Conservation (phyloP, 2,329 filamentous ascomycete species). For the Fusarium phyllophilum region DNA sequence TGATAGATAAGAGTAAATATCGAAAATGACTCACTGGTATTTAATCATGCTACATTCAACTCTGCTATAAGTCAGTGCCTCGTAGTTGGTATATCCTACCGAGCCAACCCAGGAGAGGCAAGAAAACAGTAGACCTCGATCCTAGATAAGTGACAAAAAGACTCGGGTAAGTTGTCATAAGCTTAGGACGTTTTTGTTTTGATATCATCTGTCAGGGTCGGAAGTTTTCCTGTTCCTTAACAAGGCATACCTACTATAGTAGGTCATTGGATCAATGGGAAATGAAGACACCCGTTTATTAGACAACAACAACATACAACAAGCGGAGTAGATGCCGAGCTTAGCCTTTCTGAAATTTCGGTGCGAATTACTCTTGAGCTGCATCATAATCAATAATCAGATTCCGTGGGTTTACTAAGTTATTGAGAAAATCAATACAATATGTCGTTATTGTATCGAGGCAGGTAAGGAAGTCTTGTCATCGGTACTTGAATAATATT, state of each 20-base stretch:
- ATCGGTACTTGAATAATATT: not conserved
- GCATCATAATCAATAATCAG: not conserved
- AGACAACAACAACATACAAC: slow-evolving; percentile 1
- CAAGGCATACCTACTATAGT: not conserved
- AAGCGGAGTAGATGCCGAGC: slow-evolving; percentile 1
- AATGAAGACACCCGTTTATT: slow-evolving; percentile 29
- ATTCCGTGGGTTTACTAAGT: not conserved
- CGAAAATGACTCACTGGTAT: not conserved
- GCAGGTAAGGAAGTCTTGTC: not conserved
- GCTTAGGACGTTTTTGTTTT: not conserved
- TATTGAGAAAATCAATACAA: not conserved
- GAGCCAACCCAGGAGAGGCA: not conserved
- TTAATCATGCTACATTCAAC: not conserved
- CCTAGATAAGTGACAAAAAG: not conserved
- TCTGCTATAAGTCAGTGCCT: not conserved
- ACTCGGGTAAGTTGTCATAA: not conserved
- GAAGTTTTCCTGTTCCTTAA: not conserved
- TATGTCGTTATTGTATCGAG: not conserved
- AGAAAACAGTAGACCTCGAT: not conserved
- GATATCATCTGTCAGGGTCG: not conserved
- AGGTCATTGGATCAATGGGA: slow-evolving; percentile 36
- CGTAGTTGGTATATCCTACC: not conserved
- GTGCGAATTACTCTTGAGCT: not conserved
- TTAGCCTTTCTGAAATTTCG: not conserved
- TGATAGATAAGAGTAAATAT: not conserved